A percentile compares a stretch with the other conserved stretches of the same genome.
phyloP scores from a whole-genome alignment of 139 green algal genomes.

The Dunaliella primolecta region DNA sequence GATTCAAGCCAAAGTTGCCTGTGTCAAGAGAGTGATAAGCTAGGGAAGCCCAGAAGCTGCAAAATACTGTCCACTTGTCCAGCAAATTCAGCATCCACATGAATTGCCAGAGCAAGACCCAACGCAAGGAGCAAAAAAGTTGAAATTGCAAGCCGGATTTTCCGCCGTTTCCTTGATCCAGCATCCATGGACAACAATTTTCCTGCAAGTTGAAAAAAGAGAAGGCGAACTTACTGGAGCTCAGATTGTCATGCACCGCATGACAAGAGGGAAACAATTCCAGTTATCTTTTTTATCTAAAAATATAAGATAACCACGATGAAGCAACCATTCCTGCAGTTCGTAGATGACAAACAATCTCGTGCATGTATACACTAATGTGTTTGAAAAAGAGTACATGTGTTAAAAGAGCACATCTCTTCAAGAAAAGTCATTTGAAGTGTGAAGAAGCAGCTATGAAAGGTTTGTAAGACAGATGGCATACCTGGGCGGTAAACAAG shows the following conservation, averaged over 20 bases:
- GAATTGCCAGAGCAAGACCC: background rate
- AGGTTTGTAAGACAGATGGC: background rate
- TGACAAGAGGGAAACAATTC: no score
- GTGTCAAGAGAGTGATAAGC: no score
- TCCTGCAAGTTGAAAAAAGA: background rate
- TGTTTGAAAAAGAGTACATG: no score
- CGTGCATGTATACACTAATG: no score
- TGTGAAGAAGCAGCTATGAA: background rate
- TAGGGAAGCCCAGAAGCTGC: background rate
- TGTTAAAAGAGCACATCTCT: no score
- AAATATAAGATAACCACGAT: background rate
- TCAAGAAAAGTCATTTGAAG: no score
- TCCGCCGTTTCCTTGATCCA: background rate
- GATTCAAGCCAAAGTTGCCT: no score
- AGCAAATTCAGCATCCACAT: background rate
- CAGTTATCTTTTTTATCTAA: no score
- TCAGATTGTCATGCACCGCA: background rate
- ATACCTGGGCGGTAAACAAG: conserved; percentile 32
- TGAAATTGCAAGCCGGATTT: background rate
- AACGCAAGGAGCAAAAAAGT: background rate
- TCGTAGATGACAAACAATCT: no score
- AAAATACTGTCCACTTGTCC: background rate
- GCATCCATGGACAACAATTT: background rate
- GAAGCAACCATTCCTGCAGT: background rate
- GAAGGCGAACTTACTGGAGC: background rate